Evolutionary conservation across 2,329 filamentous ascomycete species (phyloP), one percentile per base, ranked within the genome.

Genomic region (Neonectria ditissima): DNA sequence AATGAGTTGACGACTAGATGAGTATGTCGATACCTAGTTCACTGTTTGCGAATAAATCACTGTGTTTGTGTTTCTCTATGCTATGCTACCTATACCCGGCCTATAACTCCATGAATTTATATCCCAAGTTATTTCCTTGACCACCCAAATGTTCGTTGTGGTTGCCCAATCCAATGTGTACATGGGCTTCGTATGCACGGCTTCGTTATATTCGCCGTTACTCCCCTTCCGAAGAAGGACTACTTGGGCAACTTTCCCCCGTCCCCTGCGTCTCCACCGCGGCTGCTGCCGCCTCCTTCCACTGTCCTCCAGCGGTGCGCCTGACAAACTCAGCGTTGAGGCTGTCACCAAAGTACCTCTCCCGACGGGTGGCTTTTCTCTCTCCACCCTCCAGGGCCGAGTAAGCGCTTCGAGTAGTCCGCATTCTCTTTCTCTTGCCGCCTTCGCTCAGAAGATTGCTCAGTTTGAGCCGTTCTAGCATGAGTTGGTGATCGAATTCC

Each of bases 301-400:
- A 85, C 3, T 68, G 69, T 13, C 77, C 68, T 5, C 82, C 80
- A 0, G 87, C 89, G 0, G 93, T 95, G n/a, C 79, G 81, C 79
- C 93, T 82, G 2, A 95, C 88, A 22, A 86, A 79, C 2, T 81
- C 76, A 4, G 88, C 81, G 70, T 92, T 89, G 10, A 92, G 76
- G 11, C 82, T 81, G 3, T 84, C 81, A 0, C 85, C 82, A 73
- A 97, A 95, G 83, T 93, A 96, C 62, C 84, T 85, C 64, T 95
- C 92, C 52, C 87, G 83, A 44, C 92, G 84, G 8, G 89, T 92
- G 2, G 81, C 87, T 30, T 84, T 84, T 65, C 93, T 86, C 57
- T 86, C 83, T 1, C 92, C 90, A 14, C 92, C 92, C 75, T 96
- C 93, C 0, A 94, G 80, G 0, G 93, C 93, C 37, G 91, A 92